A percentile compares a stretch with the other conserved stretches of the same genome.
These are phyloP conservation scores for Phialophora expanda DNA, from an alignment of 2,329 filamentous ascomycete genomes.

Conservation along the genomic window DNA sequence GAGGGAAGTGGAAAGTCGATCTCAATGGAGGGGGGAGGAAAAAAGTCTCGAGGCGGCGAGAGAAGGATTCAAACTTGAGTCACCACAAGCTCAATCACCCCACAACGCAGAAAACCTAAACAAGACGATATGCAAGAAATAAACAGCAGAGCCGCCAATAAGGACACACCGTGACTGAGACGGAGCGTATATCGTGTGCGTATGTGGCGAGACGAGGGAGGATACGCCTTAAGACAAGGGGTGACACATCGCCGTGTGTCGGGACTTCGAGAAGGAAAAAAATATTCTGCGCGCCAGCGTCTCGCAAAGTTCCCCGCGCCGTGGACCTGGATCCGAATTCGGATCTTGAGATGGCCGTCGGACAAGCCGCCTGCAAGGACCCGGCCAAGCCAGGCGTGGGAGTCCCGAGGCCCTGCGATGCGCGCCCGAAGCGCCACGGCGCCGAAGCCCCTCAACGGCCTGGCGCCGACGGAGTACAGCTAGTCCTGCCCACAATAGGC, in stretches of 20 bases:
- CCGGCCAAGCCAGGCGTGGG: background rate
- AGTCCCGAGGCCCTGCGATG: background rate
- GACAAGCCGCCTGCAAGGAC: background rate
- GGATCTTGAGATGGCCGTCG: background rate
- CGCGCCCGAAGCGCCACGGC: background rate
- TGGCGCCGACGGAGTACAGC: too few species aligned
- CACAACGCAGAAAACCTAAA: background rate
- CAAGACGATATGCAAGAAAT: background rate
- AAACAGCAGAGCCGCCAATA: constrained; percentile 2
- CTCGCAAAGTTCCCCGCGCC: background rate
- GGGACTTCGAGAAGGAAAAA: background rate
- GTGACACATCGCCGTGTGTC: too few species aligned
- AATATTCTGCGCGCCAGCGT: constrained; percentile 1
- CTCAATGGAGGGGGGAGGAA: background rate
- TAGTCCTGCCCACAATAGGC: too few species aligned
- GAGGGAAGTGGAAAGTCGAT: background rate
- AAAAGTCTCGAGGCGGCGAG: background rate
- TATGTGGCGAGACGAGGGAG: background rate
- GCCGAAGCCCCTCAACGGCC: too few species aligned
- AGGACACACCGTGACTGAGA: background rate
- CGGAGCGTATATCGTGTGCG: background rate
- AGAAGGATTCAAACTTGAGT: background rate
- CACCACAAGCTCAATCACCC: constrained; percentile 4
- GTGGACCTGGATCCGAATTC: background rate
- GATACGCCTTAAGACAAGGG: constrained; percentile 9